A percentile compares a stretch with the other conserved stretches of the same genome.
Evolutionary conservation across 768 basidiomycete species (phyloP).

Genomic region (Boletus eberwhitei): DNA sequence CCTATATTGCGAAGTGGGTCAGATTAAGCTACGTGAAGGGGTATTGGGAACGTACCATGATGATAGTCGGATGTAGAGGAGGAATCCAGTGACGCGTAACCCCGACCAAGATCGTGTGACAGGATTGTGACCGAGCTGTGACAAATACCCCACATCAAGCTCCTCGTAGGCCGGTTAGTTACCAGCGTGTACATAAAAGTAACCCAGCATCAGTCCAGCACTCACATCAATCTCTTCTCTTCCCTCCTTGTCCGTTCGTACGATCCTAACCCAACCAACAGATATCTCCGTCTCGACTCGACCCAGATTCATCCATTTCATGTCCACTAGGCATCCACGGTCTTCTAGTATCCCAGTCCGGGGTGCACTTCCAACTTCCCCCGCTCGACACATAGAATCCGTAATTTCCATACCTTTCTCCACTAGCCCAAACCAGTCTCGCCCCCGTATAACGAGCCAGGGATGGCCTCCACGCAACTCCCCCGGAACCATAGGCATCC

Average conservation of each 20-base stretch:
- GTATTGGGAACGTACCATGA: constrained; percentile 23
- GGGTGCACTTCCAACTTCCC: constrained; percentile 41
- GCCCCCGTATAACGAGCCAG: constrained; percentile 38
- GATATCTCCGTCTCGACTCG: neutral
- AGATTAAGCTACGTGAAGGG: neutral
- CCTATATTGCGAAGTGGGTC: constrained; percentile 23
- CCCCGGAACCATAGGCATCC: constrained; percentile 35
- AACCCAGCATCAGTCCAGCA: neutral
- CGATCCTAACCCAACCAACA: neutral
- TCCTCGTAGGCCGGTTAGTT: neutral
- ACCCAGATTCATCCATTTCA: constrained; percentile 19
- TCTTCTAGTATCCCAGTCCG: constrained; percentile 67
- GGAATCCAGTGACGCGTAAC: constrained; percentile 17
- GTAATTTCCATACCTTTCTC: constrained; percentile 60
- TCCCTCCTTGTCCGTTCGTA: neutral
- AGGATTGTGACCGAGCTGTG: constrained; percentile 27
- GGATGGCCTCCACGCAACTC: constrained; percentile 28
- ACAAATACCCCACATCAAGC: constrained; percentile 20
- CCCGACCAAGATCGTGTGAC: constrained; percentile 17
- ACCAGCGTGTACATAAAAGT: constrained; percentile 8
- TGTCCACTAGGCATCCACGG: constrained; percentile 53
- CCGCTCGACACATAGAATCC: constrained; percentile 60
- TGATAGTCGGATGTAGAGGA: constrained; percentile 7
- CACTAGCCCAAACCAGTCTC: constrained; percentile 34
- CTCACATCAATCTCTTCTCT: neutral